Percentiles rank a stretch among this genome's conserved stretches.
These are phyloP conservation scores for Phytophthora tentaculata DNA, from an alignment of 352 stramenopile species.

Conservation along the genomic window DNA sequence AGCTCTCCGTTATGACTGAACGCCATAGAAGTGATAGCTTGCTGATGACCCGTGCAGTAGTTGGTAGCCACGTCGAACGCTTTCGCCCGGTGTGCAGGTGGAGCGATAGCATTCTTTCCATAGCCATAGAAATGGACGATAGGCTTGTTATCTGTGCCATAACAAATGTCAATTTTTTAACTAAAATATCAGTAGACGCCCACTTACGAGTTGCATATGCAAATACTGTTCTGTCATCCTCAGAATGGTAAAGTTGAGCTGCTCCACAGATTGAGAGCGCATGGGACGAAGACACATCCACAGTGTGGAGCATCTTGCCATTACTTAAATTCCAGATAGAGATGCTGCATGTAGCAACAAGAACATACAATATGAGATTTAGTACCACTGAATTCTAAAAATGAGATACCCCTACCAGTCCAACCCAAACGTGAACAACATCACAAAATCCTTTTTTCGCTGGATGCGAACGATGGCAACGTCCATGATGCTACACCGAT, in stretches of 20 bases:
- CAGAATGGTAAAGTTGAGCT: background rate
- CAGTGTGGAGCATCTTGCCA: slow-evolving; percentile 29
- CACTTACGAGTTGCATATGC: slow-evolving; percentile 53
- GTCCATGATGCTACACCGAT: slow-evolving; percentile 40
- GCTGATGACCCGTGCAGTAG: slow-evolving; percentile 48
- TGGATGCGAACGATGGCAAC: slow-evolving; percentile 23
- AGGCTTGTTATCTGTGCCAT: slow-evolving; percentile 32
- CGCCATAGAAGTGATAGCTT: slow-evolving; percentile 55
- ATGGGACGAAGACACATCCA: slow-evolving; percentile 36
- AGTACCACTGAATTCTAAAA: background rate
- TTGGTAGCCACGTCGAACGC: slow-evolving; percentile 24
- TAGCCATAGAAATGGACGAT: slow-evolving; percentile 24
- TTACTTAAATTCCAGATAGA: slow-evolving; percentile 53
- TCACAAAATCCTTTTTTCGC: slow-evolving; percentile 6
- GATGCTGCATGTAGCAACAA: slow-evolving; percentile 30
- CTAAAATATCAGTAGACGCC: too few relatives aligned
- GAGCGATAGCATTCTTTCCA: slow-evolving; percentile 8
- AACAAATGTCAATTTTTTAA: background rate
- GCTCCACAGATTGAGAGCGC: slow-evolving; percentile 45
- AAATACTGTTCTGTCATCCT: slow-evolving; percentile 27
- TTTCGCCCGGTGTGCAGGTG: background rate
- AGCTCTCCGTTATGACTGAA: slow-evolving; percentile 43
- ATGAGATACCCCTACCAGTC: slow-evolving; percentile 42
- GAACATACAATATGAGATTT: background rate
- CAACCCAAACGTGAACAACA: slow-evolving; percentile 56